Evolutionary conservation across 108 stramenopile species (phyloP).

Genomic region (Pseudonitzschia multiseries): DNA sequence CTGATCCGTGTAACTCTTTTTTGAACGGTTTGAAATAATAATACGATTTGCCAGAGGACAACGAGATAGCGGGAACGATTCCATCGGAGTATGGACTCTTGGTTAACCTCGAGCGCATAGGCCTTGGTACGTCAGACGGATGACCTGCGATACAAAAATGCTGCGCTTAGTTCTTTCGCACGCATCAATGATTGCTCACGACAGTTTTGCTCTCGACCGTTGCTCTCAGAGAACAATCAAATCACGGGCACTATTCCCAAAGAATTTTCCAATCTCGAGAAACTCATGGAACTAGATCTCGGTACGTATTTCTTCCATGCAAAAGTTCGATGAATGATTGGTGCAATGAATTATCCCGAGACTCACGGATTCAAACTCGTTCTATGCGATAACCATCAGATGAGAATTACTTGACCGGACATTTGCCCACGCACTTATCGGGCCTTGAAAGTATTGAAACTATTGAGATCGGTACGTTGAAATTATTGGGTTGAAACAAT

Average conservation of each 20-base stretch:
- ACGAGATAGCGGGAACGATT: background rate
- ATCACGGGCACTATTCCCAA: constrained; percentile 11
- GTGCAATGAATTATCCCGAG: too few species aligned
- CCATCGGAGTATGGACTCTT: background rate
- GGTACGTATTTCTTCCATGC: background rate
- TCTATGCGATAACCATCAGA: background rate
- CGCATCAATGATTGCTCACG: background rate
- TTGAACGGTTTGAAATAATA: too few species aligned
- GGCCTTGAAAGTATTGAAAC: background rate
- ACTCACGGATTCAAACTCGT: too few species aligned
- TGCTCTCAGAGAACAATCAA: background rate
- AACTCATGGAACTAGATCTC: background rate
- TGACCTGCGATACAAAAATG: background rate
- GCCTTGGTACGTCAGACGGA: background rate
- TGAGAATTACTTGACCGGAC: background rate
- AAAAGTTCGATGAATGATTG: background rate
- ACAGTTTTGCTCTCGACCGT: background rate
- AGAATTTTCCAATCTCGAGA: background rate
- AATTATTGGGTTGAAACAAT: too few species aligned
- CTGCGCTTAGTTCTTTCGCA: too few species aligned
- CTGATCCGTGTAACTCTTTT: too few species aligned
- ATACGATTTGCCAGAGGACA: background rate
- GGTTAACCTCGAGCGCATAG: background rate
- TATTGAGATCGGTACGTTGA: constrained; percentile 1
- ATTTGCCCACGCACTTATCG: background rate